These are phyloP conservation scores for Elsinoe perseae DNA, from an alignment of 2,329 filamentous ascomycete genomes.

Conservation along the genomic window DNA sequence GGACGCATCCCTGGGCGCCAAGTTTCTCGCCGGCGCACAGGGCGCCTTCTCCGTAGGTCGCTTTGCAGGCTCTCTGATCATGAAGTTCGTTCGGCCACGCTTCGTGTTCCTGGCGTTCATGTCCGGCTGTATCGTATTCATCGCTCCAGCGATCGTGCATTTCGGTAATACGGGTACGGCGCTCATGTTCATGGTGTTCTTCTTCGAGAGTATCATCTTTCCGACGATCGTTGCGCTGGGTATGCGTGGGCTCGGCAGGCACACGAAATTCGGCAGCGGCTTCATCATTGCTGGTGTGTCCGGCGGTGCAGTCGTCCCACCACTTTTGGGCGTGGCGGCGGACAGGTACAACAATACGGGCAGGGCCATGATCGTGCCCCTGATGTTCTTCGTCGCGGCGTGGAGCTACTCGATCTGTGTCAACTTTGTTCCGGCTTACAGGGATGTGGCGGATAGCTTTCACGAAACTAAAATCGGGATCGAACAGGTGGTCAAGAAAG, in stretches of 20 bases:
- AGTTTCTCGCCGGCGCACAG: constrained; percentile 67
- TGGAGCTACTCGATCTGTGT: constrained; percentile 41
- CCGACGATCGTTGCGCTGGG: constrained; percentile 74
- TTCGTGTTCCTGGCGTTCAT: constrained; percentile 65
- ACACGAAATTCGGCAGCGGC: constrained; percentile 69
- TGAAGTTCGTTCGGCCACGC: constrained; percentile 60
- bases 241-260: constrained; percentile 65
- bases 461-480: constrained; percentile 41
- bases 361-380: constrained; percentile 58
- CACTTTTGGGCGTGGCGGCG: constrained; percentile 60
- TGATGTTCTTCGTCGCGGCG: constrained; percentile 44
- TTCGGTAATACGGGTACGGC: constrained; percentile 44
- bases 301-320: constrained; percentile 68
- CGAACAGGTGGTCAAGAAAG: constrained; percentile 23
- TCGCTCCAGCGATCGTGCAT: constrained; percentile 46
- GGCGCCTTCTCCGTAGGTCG: constrained; percentile 65
- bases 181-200: constrained; percentile 62
- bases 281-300: constrained; percentile 64
- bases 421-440: constrained; percentile 60
- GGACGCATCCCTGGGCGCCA: constrained; percentile 50
- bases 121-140: constrained; percentile 51
- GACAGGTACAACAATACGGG: constrained; percentile 56
- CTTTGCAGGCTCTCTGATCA: constrained; percentile 58
- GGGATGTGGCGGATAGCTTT: constrained; percentile 52
- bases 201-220: constrained; percentile 77